These are phyloP conservation scores for Penicillium crustosum DNA, from an alignment of 2,329 filamentous ascomycete genomes.

Conservation along the genomic window DNA sequence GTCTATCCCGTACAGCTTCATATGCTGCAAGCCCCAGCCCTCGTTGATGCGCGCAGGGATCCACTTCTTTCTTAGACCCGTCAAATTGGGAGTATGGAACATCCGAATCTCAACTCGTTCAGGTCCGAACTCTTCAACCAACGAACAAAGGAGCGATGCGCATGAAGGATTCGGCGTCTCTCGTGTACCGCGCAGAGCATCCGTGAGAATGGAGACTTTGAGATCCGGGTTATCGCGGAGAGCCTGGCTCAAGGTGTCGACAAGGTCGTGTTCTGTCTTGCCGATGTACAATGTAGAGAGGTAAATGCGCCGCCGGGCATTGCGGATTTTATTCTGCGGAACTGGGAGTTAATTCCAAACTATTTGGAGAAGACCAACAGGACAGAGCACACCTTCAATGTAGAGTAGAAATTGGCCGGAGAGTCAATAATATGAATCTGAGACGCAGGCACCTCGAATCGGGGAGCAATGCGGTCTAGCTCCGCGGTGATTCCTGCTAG, in stretches of 20 bases:
- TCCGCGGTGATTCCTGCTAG: slow-evolving; percentile 67
- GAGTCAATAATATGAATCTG: slow-evolving; percentile 76
- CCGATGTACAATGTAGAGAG: slow-evolving; percentile 97
- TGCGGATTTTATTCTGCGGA: slow-evolving; percentile 71
- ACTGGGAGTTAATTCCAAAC: not conserved
- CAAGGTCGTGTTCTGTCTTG: slow-evolving; percentile 85
- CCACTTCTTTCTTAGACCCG: slow-evolving; percentile 76
- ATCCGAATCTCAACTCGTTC: slow-evolving; percentile 89
- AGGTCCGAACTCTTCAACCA: slow-evolving; percentile 80
- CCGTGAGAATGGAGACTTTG: slow-evolving; percentile 83
- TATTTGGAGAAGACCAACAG: slow-evolving; percentile 5
- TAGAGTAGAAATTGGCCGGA: slow-evolving; percentile 87
- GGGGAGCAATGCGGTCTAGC: slow-evolving; percentile 84
- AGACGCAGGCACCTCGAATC: slow-evolving; percentile 79
- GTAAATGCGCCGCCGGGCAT: slow-evolving; percentile 77
- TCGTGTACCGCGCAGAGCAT: slow-evolving; percentile 85
- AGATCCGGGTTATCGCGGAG: slow-evolving; percentile 72
- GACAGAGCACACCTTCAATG: slow-evolving; percentile 69
- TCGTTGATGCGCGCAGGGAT: slow-evolving; percentile 92
- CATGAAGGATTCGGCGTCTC: slow-evolving; percentile 84
- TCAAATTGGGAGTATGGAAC: slow-evolving; percentile 97
- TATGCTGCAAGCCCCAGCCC: slow-evolving; percentile 96
- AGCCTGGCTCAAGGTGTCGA: slow-evolving; percentile 73
- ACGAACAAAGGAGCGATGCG: slow-evolving; percentile 79
- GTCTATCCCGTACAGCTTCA: slow-evolving; percentile 97